These are phyloP conservation scores for Trichosporon sp. DNA, from an alignment of 1,284 basidiomycete genomes.

Conservation along the genomic window DNA sequence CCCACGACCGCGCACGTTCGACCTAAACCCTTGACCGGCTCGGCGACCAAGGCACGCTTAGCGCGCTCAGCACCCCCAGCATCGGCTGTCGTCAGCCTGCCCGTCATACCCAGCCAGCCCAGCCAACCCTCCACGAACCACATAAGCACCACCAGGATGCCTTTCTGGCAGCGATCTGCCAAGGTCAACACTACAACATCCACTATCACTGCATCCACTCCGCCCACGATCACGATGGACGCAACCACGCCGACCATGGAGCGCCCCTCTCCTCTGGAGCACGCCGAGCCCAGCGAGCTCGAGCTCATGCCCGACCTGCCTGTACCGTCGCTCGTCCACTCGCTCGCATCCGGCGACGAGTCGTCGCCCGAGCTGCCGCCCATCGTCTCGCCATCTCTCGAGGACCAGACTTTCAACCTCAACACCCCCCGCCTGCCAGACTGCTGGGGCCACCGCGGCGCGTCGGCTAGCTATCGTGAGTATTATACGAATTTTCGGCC, in stretches of 20 bases:
- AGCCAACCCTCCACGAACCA: too few relatives aligned
- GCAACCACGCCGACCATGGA: not conserved
- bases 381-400: conserved; percentile 28
- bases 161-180: not conserved
- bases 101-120: too few relatives aligned
- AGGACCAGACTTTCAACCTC: conserved; percentile 19
- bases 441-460: conserved; percentile 93
- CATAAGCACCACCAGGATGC: too few relatives aligned
- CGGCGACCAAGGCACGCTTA: too few relatives aligned
- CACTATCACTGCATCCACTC: not conserved
- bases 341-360: conserved; percentile 20
- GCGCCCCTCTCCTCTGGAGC: not conserved
- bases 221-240: not conserved
- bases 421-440: conserved; percentile 50
- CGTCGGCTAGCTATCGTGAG: conserved; percentile 39
- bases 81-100: too few relatives aligned
- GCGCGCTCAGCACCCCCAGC: too few relatives aligned
- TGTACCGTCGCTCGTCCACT: conserved; percentile 23
- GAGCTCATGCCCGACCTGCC: not conserved
- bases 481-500: not conserved
- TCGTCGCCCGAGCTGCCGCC: conserved; percentile 29
- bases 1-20: too few relatives aligned
- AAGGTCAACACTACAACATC: not conserved
- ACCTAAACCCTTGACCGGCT: too few relatives aligned
- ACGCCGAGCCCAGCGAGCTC: not conserved